Evolutionary conservation across 306 rosid species (phyloP), one percentile per base, ranked within the genome.

Genomic region (Pyrus communis): DNA sequence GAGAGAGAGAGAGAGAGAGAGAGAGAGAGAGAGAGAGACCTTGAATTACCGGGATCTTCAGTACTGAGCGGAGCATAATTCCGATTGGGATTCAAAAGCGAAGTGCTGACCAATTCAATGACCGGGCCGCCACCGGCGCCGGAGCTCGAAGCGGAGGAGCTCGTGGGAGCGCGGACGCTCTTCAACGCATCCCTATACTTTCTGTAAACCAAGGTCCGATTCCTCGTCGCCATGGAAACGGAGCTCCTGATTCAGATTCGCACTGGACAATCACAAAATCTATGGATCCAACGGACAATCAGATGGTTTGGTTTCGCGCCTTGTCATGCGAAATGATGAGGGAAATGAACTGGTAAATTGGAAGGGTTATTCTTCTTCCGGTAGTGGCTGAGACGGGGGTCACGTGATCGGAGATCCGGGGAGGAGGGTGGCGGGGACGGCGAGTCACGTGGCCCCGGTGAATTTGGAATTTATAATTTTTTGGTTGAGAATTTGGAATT

Each of bases 61-160:
- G 98, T 92, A 77, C 98, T 96, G n/a, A 96, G 93, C 12, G 96
- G 96, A 79, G 96, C 81, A 38, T 96, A 96, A 51, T 89, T 85
- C 3, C 98, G 96, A 87, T 89, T 91, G 17, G 83, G 88, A 84
- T 91, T 82, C 84, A 92, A 80, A 57, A 96, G 91, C 76, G 98
- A 92, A 5, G 93, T 74, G 82, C 86, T 94, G 79, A 89, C 91
- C 93, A 92, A 78, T 84, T 96, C 98, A 40, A 96, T 91, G 78
- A 96, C 98, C 55, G 97, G 97, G 19, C 95, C 95, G 30, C 86
- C 95, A 40, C 86, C 81, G 42, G 57, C 76, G 60, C 79, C 76
- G 67, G 89, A 82, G 59, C 87, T 76, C 62, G 83, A 78, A 11
- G 79, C 71, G 33, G 69, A 58, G 9, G 74, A 73, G 79, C 83